These are phyloP conservation scores for Parastagonospora nodorum DNA, from an alignment of 2,329 filamentous ascomycete species.

Conservation along the genomic window DNA sequence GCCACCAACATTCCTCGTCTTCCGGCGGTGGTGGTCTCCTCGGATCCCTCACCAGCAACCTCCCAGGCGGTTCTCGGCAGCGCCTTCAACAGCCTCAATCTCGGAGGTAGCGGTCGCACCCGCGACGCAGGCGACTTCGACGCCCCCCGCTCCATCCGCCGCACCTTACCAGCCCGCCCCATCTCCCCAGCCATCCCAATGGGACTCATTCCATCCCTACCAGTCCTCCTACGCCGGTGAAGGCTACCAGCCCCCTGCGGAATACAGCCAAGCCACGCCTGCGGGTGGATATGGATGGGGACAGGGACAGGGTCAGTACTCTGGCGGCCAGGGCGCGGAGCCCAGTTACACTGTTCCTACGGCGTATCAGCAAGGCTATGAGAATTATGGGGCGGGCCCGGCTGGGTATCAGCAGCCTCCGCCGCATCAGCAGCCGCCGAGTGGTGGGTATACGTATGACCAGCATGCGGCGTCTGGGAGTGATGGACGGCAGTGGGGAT, in stretches of 20 bases:
- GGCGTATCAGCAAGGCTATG: constrained; percentile 45
- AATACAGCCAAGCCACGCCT: constrained; percentile 33
- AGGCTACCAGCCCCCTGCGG: constrained; percentile 31
- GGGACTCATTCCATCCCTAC: constrained; percentile 42
- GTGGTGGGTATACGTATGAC: constrained; percentile 29
- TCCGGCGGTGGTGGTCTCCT: constrained; percentile 29
- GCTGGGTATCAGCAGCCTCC: constrained; percentile 23
- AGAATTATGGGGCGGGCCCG: constrained; percentile 26
- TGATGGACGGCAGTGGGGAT: constrained; percentile 38
- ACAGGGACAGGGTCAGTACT: constrained; percentile 35
- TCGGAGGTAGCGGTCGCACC: constrained; percentile 18
- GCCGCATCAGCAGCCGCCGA: constrained; percentile 16
- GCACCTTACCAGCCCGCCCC: constrained; percentile 26
- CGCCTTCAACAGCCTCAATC: constrained; percentile 19
- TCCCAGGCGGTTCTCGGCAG: constrained; percentile 24
- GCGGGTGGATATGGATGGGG: constrained; percentile 33
- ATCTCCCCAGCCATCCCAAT: constrained; percentile 35
- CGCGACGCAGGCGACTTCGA: constrained; percentile 31
- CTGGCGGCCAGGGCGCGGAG: constrained; percentile 38
- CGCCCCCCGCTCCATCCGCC: constrained; percentile 8
- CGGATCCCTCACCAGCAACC: constrained; percentile 22
- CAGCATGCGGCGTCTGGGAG: constrained; percentile 17
- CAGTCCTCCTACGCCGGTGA: constrained; percentile 40
- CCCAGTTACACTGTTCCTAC: constrained; percentile 42
- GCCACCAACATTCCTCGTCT: constrained; percentile 10